phyloP scores from a whole-genome alignment of 2,329 filamentous ascomycete genomes.

The Ceratocystiopsis sp. region DNA sequence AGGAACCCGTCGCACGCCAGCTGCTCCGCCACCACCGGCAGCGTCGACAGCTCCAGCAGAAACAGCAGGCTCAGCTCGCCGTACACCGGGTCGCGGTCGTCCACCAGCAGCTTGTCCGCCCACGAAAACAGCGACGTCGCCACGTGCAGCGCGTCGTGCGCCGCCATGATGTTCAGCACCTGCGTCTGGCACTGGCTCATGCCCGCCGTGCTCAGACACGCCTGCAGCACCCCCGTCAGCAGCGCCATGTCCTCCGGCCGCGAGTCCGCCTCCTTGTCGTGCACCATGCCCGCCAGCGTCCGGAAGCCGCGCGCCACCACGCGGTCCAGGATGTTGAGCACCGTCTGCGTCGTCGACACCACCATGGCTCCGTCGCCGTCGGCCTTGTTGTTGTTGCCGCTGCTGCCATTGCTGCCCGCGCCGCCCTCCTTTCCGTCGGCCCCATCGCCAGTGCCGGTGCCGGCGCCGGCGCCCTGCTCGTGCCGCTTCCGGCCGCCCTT shows the following conservation, averaged over 20 bases:
- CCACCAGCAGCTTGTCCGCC: slow-evolving; percentile 65
- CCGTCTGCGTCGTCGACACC: slow-evolving; percentile 36
- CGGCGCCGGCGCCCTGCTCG: slow-evolving; percentile 2
- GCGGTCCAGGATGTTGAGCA: slow-evolving; percentile 65
- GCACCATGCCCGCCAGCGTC: slow-evolving; percentile 62
- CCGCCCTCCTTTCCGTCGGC: not conserved
- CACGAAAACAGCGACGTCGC: slow-evolving; percentile 83
- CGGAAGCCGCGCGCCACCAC: slow-evolving; percentile 72
- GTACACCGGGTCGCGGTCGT: slow-evolving; percentile 60
- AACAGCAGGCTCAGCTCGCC: slow-evolving; percentile 84
- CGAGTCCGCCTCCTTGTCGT: slow-evolving; percentile 50
- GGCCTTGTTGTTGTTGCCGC: slow-evolving; percentile 3
- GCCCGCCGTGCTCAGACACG: slow-evolving; percentile 61
- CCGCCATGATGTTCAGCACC: slow-evolving; percentile 51
- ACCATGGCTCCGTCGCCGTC: slow-evolving; percentile 18
- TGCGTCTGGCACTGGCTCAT: slow-evolving; percentile 55
- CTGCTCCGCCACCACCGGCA: slow-evolving; percentile 71
- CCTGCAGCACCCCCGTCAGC: slow-evolving; percentile 75
- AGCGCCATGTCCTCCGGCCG: slow-evolving; percentile 71
- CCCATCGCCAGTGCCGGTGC: not conserved
- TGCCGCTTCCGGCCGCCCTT: slow-evolving; percentile 15
- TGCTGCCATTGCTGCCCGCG: slow-evolving; percentile 5
- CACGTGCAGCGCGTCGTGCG: slow-evolving; percentile 60
- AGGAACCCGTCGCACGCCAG: slow-evolving; percentile 78
- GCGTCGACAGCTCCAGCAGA: slow-evolving; percentile 68